Base-by-base conservation (phyloP, 148 eudicot genomes). In the Selenicereus undatus region DNA sequence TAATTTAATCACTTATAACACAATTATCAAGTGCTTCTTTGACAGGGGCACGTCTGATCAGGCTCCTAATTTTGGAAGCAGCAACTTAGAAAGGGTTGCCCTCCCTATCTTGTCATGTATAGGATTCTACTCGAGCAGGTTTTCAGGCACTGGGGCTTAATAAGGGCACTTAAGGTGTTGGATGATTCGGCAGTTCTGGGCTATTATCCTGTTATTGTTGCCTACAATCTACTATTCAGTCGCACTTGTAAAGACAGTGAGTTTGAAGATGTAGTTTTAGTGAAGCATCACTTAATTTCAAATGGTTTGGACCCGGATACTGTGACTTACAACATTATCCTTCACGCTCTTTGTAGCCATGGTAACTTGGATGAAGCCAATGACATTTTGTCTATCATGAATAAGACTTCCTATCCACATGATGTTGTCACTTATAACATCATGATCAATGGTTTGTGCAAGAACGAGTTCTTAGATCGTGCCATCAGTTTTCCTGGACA, bases 401-500 rank as follows among this genome's bases (percentile, higher is more conserved):
- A 86, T 71, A 86, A 90, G 69, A 87, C 88, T 66, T 87, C 93
- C n/a, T 86, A 83, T 75, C 85, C 83, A 56, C 92, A 91, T 17
- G 89, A 86, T 32, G 78, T 86, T 70, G 83, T 91, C 26, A 93
- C 98, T 32, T 93, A 93, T 81, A 95, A 95, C 84, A 93, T 89
- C 51, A 81, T 95, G 86, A 93, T 93, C 64, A 93, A 91, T 81
- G 95, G 96, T 66, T 83, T 95, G 39, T 95, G 98, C 85, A 93
- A 90, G 86, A 81, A 83, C 56, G 96, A 96, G 45, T 84, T 88
- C 75, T 70, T 95, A 54, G 91, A 87, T 45, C 96, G 92, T 89
- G 98, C 98, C 65, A 89, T 95, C 70, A 89, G 83, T 54, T 88
- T 88, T 81, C 89, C 93, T 66, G 84, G 75, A 66, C 86, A 90